Conservation (phyloP, 352 stramenopile genomes). For the Aphanomyces cochlioides region DNA sequence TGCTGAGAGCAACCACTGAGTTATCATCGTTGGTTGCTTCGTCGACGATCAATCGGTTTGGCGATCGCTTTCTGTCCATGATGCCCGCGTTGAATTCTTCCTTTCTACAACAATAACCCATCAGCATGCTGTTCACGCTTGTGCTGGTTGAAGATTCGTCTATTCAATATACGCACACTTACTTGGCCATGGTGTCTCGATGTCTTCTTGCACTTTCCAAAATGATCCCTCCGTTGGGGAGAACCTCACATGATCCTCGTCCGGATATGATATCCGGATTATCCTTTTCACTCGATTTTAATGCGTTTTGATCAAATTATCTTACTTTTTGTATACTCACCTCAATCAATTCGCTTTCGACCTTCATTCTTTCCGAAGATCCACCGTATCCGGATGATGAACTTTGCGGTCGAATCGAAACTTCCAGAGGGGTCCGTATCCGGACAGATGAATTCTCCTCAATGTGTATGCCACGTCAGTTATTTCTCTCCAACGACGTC, state of each 20-base stretch:
- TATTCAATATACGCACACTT: background rate
- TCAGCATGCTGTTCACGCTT: background rate
- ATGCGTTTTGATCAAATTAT: background rate
- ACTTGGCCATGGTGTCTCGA: conserved; percentile 31
- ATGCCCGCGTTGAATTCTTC: conserved; percentile 83
- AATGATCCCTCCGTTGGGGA: conserved; percentile 15
- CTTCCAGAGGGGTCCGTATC: conserved; percentile 16
- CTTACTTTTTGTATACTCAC: conserved; percentile 21
- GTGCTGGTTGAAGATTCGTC: background rate
- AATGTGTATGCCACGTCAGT: no score
- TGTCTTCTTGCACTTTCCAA: conserved; percentile 20
- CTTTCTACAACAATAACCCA: conserved; percentile 39
- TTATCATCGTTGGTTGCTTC: conserved; percentile 98
- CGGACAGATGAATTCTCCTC: background rate
- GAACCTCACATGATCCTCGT: conserved; percentile 26
- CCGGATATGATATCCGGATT: conserved; percentile 24
- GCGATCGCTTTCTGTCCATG: conserved; percentile 92
- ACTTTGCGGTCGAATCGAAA: conserved; percentile 15
- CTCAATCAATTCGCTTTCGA: no score
- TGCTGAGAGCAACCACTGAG: conserved; percentile 89
- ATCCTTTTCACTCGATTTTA: background rate
- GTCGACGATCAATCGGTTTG: conserved; percentile 98
- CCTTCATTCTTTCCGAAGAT: background rate
- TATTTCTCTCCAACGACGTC: no score
- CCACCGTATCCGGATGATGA: conserved; percentile 9